A percentile compares a stretch with the other conserved stretches of the same genome.
phyloP scores from a whole-genome alignment of 345 rosid genomes.

The Anastatica hierochuntica region DNA sequence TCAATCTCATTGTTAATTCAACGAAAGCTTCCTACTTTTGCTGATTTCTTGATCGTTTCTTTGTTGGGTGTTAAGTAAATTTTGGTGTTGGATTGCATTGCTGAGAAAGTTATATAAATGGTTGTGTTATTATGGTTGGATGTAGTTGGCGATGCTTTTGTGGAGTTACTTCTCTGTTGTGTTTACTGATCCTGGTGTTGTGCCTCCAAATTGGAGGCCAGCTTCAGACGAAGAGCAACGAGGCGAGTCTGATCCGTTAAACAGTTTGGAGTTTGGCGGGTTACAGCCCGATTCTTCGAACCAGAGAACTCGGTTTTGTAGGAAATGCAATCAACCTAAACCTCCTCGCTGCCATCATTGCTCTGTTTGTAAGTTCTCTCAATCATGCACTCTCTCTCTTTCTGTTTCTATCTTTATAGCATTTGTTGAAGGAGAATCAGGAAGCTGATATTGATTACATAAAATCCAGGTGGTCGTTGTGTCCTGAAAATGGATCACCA shows the following conservation, averaged over 20 bases:
- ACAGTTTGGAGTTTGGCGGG: slow-evolving; percentile 45
- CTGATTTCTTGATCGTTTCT: not conserved
- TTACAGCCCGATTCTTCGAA: slow-evolving; percentile 47
- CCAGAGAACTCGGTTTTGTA: slow-evolving; percentile 66
- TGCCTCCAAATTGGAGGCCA: slow-evolving; percentile 88
- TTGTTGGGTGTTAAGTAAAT: not conserved
- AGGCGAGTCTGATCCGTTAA: slow-evolving; percentile 70
- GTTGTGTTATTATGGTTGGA: not conserved
- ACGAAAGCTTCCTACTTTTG: slow-evolving; percentile 2
- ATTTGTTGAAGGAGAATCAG: not conserved
- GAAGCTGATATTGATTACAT: slow-evolving; percentile 17
- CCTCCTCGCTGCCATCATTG: slow-evolving; percentile 98
- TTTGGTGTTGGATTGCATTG: not conserved
- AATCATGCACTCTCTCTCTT: not conserved
- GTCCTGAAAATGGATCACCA: slow-evolving; percentile 96
- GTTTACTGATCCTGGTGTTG: slow-evolving; percentile 84
- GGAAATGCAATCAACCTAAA: slow-evolving; percentile 81
- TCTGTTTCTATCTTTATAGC: not conserved
- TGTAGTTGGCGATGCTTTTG: slow-evolving; percentile 82
- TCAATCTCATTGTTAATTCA: not conserved
- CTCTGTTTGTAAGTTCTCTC: slow-evolving; percentile 70
- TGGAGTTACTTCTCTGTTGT: slow-evolving; percentile 98
- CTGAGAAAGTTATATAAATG: not conserved
- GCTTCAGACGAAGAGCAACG: slow-evolving; percentile 58
- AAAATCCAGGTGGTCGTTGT: slow-evolving; percentile 75